phyloP scores from a whole-genome alignment of 495 filamentous ascomycete genomes.

The Neurospora sp. region DNA sequence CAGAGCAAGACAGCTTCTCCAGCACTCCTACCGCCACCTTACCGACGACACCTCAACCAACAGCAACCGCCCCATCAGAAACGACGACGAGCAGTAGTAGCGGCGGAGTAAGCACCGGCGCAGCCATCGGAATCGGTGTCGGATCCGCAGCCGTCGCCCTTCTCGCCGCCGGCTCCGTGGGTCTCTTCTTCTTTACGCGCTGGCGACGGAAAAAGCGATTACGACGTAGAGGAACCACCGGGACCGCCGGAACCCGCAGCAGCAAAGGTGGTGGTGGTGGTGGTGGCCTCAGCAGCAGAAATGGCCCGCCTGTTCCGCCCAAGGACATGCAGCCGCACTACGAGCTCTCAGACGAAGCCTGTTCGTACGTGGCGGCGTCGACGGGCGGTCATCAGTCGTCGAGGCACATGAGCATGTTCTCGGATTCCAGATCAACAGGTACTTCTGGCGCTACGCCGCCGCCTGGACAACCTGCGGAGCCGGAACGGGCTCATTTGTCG shows the following conservation, averaged over 20 bases:
- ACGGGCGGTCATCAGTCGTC: background rate
- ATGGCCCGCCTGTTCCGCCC: conserved; percentile 14
- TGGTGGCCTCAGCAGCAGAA: background rate
- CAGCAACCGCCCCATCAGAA: background rate
- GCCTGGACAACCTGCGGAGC: background rate
- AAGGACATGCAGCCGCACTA: conserved; percentile 14
- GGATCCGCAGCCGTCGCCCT: conserved; percentile 15
- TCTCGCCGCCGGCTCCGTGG: conserved; percentile 5
- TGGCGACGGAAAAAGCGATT: conserved; percentile 7
- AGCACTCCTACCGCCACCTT: background rate
- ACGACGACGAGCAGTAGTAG: background rate
- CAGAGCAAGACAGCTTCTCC: background rate
- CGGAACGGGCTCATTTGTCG: background rate
- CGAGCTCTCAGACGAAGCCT: conserved; percentile 11
- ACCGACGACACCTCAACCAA: background rate
- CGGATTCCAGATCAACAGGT: background rate
- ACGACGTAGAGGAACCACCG: background rate
- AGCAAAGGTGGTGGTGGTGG: background rate
- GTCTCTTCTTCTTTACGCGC: conserved; percentile 14
- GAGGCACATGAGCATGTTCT: background rate
- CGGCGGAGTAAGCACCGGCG: conserved; percentile 12
- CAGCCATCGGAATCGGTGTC: conserved; percentile 19
- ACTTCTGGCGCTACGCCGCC: background rate
- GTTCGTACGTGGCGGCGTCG: background rate
- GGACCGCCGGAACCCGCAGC: background rate